Base-by-base conservation (phyloP, 495 filamentous ascomycete species). In the Chlorociboria aeruginascens region DNA sequence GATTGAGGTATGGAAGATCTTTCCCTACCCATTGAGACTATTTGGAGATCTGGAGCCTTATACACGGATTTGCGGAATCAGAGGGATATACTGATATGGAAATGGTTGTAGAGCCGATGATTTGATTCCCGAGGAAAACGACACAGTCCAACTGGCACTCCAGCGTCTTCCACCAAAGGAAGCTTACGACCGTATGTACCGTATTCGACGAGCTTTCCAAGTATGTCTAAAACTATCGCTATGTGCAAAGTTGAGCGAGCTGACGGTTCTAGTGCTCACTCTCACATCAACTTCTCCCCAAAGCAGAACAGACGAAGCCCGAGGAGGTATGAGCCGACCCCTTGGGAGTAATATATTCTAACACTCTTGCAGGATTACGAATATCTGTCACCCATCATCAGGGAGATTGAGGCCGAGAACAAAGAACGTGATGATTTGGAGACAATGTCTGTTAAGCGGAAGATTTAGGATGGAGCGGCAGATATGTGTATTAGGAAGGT, bases 171-270 rank as follows among this genome's bases (percentile, higher is more conserved):
- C 86, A 33, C 74, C 84, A 53, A 89, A 93, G 76, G 86, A 86
- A 60, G 74, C 79, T 58, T 97, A 97, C 69, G 92, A 98, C 73
- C 90, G 92, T 67, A 79, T 96, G 62, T 97, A 85, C 80, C 88
- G 92, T 61, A 78, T 97, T 65, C 84, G 92, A 65, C 80, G 92
- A 65, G 93, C 92, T 57, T 83, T 90, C 71, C 92, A 97, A 80
- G 84, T 89, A 66, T 37, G 69, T 37, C 10, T 25, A 3, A 14
- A 32, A 17, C 2, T 28, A 14, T 3, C 8, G 30, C 13, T 9
- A 28, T 16, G 17, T 20, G 9, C 30, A 10, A 2, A 32, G 29
- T 2, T 8, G 8, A 4, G 25, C 32, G 34, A 13, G 41, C 40
- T 62, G 45, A 60, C 55, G 43, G 53, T 52, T 45, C 57, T 61